Evolutionary conservation across 225 moss, liverwort and hornwort species (phyloP).

Genomic region (Anthoceros angustus): DNA sequence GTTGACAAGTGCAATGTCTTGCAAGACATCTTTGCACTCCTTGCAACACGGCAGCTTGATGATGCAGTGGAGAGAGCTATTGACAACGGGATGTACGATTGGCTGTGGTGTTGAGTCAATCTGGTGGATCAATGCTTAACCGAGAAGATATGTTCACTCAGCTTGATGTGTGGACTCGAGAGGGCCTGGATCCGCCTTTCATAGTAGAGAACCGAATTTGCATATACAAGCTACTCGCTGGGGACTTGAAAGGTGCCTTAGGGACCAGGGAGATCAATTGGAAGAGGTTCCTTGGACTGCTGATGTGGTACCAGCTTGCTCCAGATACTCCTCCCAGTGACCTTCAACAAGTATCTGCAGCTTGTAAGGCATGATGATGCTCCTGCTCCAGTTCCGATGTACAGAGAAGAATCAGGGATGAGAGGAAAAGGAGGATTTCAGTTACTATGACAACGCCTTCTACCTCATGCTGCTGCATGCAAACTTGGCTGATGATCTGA

Average conservation of each 20-base stretch:
- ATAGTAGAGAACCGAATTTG: constrained; percentile 54
- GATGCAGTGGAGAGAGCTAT: constrained; percentile 65
- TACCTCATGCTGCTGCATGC: constrained; percentile 80
- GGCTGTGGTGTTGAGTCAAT: constrained; percentile 63
- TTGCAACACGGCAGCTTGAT: constrained; percentile 79
- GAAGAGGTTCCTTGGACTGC: constrained; percentile 83
- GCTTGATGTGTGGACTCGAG: constrained; percentile 60
- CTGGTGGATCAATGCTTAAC: constrained; percentile 57
- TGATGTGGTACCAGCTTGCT: constrained; percentile 86
- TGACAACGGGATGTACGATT: constrained; percentile 56
- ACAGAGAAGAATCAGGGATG: constrained; percentile 47
- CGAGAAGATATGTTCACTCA: constrained; percentile 58
- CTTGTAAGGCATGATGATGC: constrained; percentile 39
- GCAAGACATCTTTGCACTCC: constrained; percentile 56
- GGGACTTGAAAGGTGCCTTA: constrained; percentile 59
- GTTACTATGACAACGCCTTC: constrained; percentile 52
- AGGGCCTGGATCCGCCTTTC: constrained; percentile 69
- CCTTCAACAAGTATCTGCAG: constrained; percentile 51
- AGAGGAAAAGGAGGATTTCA: constrained; percentile 12
- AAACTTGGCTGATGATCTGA: constrained; percentile 25
- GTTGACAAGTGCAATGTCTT: constrained; percentile 45
- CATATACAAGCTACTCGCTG: constrained; percentile 74
- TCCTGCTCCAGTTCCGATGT: constrained; percentile 73
- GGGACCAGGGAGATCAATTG: constrained; percentile 47
- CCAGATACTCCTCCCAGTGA: constrained; percentile 58